Evolutionary conservation across 176 grass and related monocot genomes (phyloP).

Genomic region (Zoysia japonica): DNA sequence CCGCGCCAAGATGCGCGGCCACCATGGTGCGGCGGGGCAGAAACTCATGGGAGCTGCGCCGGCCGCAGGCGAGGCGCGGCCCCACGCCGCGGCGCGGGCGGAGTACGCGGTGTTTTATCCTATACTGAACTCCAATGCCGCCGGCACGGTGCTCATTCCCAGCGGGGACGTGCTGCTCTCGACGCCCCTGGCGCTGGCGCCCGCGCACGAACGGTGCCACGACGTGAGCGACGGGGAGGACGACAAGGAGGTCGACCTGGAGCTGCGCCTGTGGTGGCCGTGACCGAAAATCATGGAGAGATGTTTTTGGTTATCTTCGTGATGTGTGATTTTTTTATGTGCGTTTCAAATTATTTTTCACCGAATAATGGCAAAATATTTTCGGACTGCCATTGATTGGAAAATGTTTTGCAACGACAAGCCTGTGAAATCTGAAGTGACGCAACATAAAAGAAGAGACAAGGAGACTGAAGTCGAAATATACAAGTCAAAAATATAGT

Average conservation of each 20-base stretch:
- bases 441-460: background rate
- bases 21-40: background rate
- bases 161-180: conserved; percentile 35
- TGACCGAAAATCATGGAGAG: conserved; percentile 29
- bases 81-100: background rate
- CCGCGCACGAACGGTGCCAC: background rate
- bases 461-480: background rate
- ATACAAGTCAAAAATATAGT: conserved; percentile 29
- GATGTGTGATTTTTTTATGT: conserved; percentile 31
- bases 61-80: background rate
- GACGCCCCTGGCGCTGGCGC: background rate
- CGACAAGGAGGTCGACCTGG: conserved; percentile 53
- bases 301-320: conserved; percentile 15
- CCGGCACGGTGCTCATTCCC: conserved; percentile 47
- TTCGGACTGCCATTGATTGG: background rate
- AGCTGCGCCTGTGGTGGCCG: conserved; percentile 62
- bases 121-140: conserved; percentile 44
- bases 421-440: conserved; percentile 3
- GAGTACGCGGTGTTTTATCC: conserved; percentile 51
- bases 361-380: conserved; percentile 29
- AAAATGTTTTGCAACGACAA: background rate
- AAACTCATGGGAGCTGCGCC: background rate
- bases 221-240: conserved; percentile 6
- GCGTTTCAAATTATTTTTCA: conserved; percentile 25
- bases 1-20: conserved; percentile 52